phyloP scores from a whole-genome alignment of 2,329 filamentous ascomycete genomes.

The Colletotrichum sp. region DNA sequence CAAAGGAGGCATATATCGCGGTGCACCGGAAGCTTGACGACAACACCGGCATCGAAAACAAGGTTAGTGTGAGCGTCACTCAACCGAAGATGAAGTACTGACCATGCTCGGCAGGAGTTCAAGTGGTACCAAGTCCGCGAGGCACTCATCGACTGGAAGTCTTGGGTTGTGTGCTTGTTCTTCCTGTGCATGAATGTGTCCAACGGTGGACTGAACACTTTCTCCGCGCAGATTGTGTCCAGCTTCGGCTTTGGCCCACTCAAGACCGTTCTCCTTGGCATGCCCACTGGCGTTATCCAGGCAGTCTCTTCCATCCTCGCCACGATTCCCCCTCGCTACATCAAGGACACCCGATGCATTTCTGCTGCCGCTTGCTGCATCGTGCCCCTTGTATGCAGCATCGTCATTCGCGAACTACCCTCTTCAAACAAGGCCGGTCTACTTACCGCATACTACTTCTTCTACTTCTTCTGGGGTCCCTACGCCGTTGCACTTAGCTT shows the following conservation, averaged over 20 bases:
- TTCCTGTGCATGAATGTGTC: slow-evolving; percentile 30
- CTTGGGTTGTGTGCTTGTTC: slow-evolving; percentile 32
- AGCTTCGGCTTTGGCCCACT: slow-evolving; percentile 56
- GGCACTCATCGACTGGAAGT: slow-evolving; percentile 34
- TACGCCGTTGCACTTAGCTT: slow-evolving; percentile 24
- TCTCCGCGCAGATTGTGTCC: slow-evolving; percentile 57
- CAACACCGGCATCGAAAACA: slow-evolving; percentile 38
- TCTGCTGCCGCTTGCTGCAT: slow-evolving; percentile 14
- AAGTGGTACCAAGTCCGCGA: slow-evolving; percentile 34
- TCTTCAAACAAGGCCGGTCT: slow-evolving; percentile 43
- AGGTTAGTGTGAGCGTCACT: not conserved
- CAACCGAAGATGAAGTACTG: not conserved
- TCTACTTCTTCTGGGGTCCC: slow-evolving; percentile 31
- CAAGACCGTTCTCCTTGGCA: slow-evolving; percentile 34
- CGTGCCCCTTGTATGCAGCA: slow-evolving; percentile 7
- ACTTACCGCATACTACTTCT: not conserved
- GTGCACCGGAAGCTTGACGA: slow-evolving; percentile 34
- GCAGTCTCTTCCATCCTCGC: not conserved
- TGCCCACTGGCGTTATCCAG: not conserved
- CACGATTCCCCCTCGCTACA: slow-evolving; percentile 13
- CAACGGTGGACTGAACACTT: slow-evolving; percentile 35
- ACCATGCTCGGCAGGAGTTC: slow-evolving; percentile 17
- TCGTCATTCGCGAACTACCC: slow-evolving; percentile 28
- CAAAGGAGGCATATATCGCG: slow-evolving; percentile 24
- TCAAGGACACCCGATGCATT: slow-evolving; percentile 17